These are phyloP conservation scores for Paramecium primaurelia DNA, from an alignment of 73 alveolate species.

Conservation along the genomic window DNA sequence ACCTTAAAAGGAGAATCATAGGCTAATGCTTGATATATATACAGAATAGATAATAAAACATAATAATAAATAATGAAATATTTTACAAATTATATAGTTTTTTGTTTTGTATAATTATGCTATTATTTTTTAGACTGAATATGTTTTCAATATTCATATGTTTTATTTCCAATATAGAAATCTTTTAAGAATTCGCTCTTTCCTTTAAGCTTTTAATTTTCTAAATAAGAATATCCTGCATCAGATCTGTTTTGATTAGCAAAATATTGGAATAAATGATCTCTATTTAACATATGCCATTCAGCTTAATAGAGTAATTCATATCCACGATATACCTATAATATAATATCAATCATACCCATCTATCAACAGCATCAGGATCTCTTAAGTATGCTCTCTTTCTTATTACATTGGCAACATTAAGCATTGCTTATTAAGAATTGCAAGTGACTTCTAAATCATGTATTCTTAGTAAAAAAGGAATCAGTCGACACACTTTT, in stretches of 20 bases:
- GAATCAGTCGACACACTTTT: slow-evolving; percentile 54
- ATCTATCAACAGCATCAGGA: slow-evolving; percentile 47
- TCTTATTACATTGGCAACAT: slow-evolving; percentile 50
- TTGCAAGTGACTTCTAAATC: slow-evolving; percentile 35
- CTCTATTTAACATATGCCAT: slow-evolving; percentile 47
- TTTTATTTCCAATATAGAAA: slow-evolving; percentile 50
- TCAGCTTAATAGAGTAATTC: slow-evolving; percentile 50
- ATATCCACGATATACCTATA: slow-evolving; percentile 25
- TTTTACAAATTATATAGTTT: background rate
- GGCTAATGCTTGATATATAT: background rate
- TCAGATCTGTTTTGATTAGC: slow-evolving; percentile 31
- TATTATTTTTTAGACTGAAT: background rate
- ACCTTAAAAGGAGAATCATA: background rate
- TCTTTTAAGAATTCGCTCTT: slow-evolving; percentile 54
- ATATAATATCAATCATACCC: background rate
- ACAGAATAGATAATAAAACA: background rate
- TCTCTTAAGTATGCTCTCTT: slow-evolving; percentile 41
- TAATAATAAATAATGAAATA: background rate
- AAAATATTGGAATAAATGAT: slow-evolving; percentile 49
- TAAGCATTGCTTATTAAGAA: slow-evolving; percentile 55
- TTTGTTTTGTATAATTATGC: background rate
- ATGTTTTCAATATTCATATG: slow-evolving; percentile 52
- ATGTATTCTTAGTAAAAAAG: slow-evolving; percentile 52
- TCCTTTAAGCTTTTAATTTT: slow-evolving; percentile 33
- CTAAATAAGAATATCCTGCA: slow-evolving; percentile 59